Base-by-base conservation (phyloP, 1,139 yeast genomes). In the Yamadazyma kanchanaburiensis region DNA sequence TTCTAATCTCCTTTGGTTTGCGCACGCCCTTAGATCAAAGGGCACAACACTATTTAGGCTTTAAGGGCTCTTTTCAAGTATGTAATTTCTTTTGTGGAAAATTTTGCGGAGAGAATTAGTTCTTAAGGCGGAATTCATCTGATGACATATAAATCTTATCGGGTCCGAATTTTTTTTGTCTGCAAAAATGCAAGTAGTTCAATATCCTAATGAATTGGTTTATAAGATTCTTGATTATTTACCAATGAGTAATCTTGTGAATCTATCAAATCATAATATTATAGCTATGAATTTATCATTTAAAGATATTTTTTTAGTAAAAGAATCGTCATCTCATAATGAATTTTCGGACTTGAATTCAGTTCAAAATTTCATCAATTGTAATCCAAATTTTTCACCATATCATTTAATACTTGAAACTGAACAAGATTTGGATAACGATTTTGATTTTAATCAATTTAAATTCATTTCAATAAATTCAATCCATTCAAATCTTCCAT, bases 391-490 rank as follows among this genome's bases (percentile, higher is more conserved):
- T n/a, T 33, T 31, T 15, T 9, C 13, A 3, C 35, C 32, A 9
- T 15, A 24, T 13, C 33, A 28, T 15, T 25, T 36, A 8, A 25
- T 29, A 12, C 21, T 36, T 12, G 34, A 34, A 3, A 12, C 22
- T 4, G 31, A 30, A 24, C 14, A 26, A 4, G 22, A 25, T 7
- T 17, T 28, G 13, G 12, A 12, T 11, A 15, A 11, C 4, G 15
- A 18, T 7, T 28, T 31, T 5, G 31, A 33, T 23, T 26, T 28
- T n/a, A 4, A 8, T 12, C 32, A 26, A 13, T 36, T 36, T 26
- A 28, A 31, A 15, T 31, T 16, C 11, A 15, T 36, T 7, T 30
- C 35, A 2, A 28, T 36, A 4, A 22, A 31, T 4, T 5, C 4
- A 7, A 21, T 27, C n/a, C 15, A 8, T 4, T 18, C 26, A 3